These are phyloP conservation scores for Lactifluus subvellereus DNA, from an alignment of 768 basidiomycete genomes.

Conservation along the genomic window DNA sequence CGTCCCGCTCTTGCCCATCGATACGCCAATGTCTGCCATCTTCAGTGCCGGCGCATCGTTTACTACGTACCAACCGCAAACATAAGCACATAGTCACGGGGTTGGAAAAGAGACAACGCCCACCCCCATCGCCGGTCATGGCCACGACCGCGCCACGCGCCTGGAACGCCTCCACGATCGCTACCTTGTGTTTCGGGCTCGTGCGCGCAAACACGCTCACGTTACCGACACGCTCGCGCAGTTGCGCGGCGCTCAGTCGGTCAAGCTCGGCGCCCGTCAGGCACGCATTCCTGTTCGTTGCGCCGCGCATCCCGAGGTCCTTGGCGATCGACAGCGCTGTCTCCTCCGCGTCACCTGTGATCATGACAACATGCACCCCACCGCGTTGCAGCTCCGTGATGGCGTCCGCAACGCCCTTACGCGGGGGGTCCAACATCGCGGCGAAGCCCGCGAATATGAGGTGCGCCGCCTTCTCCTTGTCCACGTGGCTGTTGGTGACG, in stretches of 20 bases:
- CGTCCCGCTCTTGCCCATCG: constrained; percentile 98
- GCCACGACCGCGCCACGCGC: constrained; percentile 84
- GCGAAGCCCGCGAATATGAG: constrained; percentile 90
- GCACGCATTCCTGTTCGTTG: constrained; percentile 28
- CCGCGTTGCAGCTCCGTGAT: constrained; percentile 74
- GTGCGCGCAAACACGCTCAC: constrained; percentile 92
- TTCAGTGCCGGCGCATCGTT: constrained; percentile 97
- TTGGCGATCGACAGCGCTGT: constrained; percentile 87
- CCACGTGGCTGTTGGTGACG: constrained; percentile 30
- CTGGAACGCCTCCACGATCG: constrained; percentile 93
- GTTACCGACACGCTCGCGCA: constrained; percentile 73
- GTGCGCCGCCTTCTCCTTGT: constrained; percentile 35
- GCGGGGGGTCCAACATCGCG: constrained; percentile 93
- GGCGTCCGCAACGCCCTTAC: constrained; percentile 89
- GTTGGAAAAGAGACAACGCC: constrained; percentile 24
- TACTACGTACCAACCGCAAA: constrained; percentile 38
- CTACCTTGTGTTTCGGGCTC: constrained; percentile 97
- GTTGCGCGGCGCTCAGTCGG: constrained; percentile 70
- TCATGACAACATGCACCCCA: constrained; percentile 97
- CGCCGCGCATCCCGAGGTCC: constrained; percentile 78
- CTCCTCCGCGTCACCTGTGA: constrained; percentile 90
- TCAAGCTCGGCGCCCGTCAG: constrained; percentile 64
- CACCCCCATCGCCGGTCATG: constrained; percentile 97
- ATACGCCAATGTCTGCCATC: constrained; percentile 96
- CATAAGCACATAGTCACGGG: not conserved